Base-by-base conservation (phyloP, 129 eudicot species). In the Ambrosia trifida region DNA sequence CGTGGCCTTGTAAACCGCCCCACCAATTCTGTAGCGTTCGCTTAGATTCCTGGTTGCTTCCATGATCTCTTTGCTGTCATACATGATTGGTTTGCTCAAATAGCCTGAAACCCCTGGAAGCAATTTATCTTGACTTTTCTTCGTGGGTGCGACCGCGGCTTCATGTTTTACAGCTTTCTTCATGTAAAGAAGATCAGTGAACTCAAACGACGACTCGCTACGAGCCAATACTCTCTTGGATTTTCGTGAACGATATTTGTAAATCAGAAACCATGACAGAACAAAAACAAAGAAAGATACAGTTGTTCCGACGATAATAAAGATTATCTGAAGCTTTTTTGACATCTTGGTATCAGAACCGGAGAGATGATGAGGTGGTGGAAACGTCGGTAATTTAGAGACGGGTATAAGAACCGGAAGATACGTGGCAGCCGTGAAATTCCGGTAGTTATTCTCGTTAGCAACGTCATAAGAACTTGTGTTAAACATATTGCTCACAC, bases 81-180 rank as follows among this genome's bases (percentile, higher is more conserved):
- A 85, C 73, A 83, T 73, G 31, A 77, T 81, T 8, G 84, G 80
- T 70, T 83, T 87, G 61, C 85, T 88, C 17, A 87, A 77, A 65
- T 89, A 86, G 56, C 93, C 90, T 6, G 96, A 86, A 78, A 89
- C 83, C 31, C 90, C 90, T 9, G 88, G 85, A 44, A 86, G 86
- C 57, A 89, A 76, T 84, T 86, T 89, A 76, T 80, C 85, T 64
- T 82, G 88, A 59, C 62, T 80, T 70, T 24, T 73, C 77, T 89
- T 89, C 2, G 5, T 44, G 9, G 72, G 50, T 64, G 72, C 83
- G 11, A 78, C 41, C 6, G 50, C n/a, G n/a, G n/a, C 61, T 69
- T 75, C 83, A 13, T 64, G 68, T 64, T 80, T 80, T 11, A 83
- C 57, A 19, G 58, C 63, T 79, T 86, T 80, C 19, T 80, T 74